These are phyloP conservation scores for Diplocarpon rosae DNA, from an alignment of 2,329 filamentous ascomycete species.

Conservation along the genomic window DNA sequence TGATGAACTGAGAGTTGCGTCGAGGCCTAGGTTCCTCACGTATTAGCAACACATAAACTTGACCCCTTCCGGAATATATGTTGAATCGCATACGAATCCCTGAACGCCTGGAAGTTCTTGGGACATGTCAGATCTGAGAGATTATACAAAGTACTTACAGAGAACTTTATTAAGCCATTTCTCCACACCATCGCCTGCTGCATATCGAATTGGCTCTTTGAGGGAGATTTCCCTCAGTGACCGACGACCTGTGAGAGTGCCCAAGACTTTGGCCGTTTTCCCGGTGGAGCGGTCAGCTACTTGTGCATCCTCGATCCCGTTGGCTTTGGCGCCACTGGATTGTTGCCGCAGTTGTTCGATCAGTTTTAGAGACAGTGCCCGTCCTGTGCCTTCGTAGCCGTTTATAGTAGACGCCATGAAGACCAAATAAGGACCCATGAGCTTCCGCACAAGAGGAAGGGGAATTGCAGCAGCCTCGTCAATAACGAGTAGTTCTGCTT, in stretches of 20 bases:
- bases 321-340: constrained; percentile 53
- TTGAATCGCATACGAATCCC: too few species aligned
- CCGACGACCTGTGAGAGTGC: constrained; percentile 52
- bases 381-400: constrained; percentile 92
- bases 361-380: constrained; percentile 88
- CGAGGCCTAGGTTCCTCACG: constrained; percentile 37
- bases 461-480: constrained; percentile 97
- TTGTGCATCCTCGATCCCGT: constrained; percentile 46
- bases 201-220: constrained; percentile 88
- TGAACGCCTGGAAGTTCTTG: too few species aligned
- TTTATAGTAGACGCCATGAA: constrained; percentile 99
- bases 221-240: constrained; percentile 86
- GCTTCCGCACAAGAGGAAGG: constrained; percentile 78
- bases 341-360: constrained; percentile 96
- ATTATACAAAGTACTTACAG: constrained; percentile 34
- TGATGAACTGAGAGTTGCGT: constrained; percentile 56
- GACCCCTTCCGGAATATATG: too few species aligned
- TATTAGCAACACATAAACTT: background rate
- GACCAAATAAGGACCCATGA: constrained; percentile 93
- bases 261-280: constrained; percentile 52
- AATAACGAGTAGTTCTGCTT: constrained; percentile 90
- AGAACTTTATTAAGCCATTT: constrained; percentile 93
- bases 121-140: too few species aligned
- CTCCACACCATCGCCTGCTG: constrained; percentile 81
- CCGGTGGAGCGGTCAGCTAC: constrained; percentile 72